Conservation (phyloP, 2,329 filamentous ascomycete species). For the Fusarium kyushuense region DNA sequence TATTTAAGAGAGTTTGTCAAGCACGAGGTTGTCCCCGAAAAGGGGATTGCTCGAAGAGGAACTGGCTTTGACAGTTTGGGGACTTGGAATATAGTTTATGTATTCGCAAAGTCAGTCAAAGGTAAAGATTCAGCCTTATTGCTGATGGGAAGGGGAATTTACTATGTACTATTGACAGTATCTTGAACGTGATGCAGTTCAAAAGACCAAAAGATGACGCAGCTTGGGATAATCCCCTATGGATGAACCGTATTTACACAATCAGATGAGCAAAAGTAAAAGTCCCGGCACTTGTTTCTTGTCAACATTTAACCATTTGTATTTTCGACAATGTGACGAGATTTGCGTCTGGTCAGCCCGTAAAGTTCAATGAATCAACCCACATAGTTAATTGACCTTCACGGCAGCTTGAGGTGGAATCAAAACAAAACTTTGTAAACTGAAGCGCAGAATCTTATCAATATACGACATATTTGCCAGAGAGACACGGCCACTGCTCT, state of each 20-base stretch:
- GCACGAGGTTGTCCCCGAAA: neutral
- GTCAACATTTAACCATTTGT: neutral
- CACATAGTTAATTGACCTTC: neutral
- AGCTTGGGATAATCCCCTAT: neutral
- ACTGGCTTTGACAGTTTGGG: too few relatives aligned
- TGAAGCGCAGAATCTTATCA: neutral
- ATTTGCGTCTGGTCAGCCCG: neutral
- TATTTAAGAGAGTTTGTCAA: neutral
- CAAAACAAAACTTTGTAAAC: neutral
- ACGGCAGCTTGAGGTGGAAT: neutral
- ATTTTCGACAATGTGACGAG: neutral
- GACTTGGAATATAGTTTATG: neutral
- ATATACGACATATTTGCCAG: neutral
- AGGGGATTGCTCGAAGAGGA: neutral
- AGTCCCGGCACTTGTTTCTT: neutral
- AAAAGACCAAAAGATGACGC: neutral
- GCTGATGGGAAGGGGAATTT: neutral
- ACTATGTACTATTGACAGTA: neutral
- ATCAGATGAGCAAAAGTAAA: neutral
- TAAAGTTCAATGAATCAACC: neutral
- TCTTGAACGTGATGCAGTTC: neutral
- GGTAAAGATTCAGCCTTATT: accelerated
- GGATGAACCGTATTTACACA: too few relatives aligned
- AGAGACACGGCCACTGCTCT: neutral
- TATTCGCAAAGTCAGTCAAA: neutral